Percentiles rank a stretch among this genome's conserved stretches.
Conservation (phyloP, 2,329 filamentous ascomycete species). For the Trichoderma sp. region DNA sequence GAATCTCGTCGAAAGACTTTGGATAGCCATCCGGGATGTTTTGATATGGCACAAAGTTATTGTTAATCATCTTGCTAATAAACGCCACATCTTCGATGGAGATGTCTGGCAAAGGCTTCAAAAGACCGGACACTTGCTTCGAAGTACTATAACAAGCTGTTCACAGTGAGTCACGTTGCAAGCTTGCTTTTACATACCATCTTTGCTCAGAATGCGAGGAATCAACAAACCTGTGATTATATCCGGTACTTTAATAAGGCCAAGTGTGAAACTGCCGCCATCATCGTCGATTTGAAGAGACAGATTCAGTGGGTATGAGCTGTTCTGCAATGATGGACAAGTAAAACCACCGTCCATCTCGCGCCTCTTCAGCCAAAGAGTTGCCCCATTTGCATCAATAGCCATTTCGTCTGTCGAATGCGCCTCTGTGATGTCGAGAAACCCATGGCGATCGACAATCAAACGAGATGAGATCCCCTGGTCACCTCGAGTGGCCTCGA, state of each 20-base stretch:
- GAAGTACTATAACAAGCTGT: slow-evolving; percentile 12
- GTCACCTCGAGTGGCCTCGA: slow-evolving; percentile 3
- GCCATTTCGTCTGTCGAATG: background rate
- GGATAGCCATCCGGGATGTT: slow-evolving; percentile 13
- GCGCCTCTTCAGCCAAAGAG: slow-evolving; percentile 7
- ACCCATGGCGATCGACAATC: slow-evolving; percentile 14
- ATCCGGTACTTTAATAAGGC: background rate
- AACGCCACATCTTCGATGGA: background rate
- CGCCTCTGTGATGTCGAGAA: slow-evolving; percentile 24
- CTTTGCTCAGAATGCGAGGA: too few species aligned
- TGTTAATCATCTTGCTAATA: slow-evolving; percentile 18
- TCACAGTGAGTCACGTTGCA: background rate
- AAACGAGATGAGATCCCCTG: slow-evolving; percentile 19
- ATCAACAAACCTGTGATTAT: slow-evolving; percentile 6
- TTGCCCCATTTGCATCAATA: slow-evolving; percentile 22
- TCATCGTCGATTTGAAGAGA: background rate
- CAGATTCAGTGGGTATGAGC: background rate
- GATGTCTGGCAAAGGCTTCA: slow-evolving; percentile 19
- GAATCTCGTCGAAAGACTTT: slow-evolving; percentile 17
- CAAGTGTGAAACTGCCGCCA: background rate
- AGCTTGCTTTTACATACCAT: too few species aligned
- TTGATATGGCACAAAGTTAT: slow-evolving; percentile 21
- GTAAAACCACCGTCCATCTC: background rate
- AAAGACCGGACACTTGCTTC: background rate
- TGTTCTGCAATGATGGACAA: slow-evolving; percentile 8